Conservation (phyloP, 2,329 filamentous ascomycete species). For the Claviceps fusiformis region DNA sequence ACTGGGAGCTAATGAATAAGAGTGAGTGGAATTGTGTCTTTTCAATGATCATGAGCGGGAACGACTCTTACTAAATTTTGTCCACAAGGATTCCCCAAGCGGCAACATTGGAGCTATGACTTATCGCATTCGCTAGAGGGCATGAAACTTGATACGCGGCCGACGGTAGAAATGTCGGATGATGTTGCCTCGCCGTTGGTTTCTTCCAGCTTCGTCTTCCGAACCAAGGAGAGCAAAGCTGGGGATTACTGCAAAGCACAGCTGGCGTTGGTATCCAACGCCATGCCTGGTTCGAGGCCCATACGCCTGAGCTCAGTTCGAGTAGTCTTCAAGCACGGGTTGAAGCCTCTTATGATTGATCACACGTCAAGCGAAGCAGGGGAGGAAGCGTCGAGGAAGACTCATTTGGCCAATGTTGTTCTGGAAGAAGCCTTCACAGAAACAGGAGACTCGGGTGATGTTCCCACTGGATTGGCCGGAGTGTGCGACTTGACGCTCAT, state of each 20-base stretch:
- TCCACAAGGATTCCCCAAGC: conserved; percentile 35
- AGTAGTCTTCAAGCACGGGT: conserved; percentile 42
- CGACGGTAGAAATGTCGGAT: conserved; percentile 36
- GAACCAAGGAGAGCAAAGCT: conserved; percentile 43
- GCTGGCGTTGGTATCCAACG: conserved; percentile 41
- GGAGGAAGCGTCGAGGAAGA: conserved; percentile 5
- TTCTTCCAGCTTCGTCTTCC: conserved; percentile 43
- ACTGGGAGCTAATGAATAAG: conserved; percentile 50
- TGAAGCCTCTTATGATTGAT: conserved; percentile 40
- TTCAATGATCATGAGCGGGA: not conserved
- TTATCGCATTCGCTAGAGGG: conserved; percentile 42
- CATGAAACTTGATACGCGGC: conserved; percentile 28
- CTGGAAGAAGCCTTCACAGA: conserved; percentile 17
- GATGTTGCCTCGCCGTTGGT: conserved; percentile 40
- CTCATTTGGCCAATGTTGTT: conserved; percentile 11
- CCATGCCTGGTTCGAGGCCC: conserved; percentile 36
- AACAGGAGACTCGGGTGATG: conserved; percentile 10
- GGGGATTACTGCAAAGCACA: conserved; percentile 47
- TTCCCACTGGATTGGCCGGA: conserved; percentile 34
- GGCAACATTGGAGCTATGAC: conserved; percentile 47
- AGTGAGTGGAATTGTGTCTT: conserved; percentile 27
- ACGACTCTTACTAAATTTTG: too few species aligned
- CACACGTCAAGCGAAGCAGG: conserved; percentile 20
- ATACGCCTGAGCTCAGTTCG: conserved; percentile 37
- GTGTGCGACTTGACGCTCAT: conserved; percentile 49